phyloP scores from a whole-genome alignment of 345 rosid genomes.

The Brassica napus region Da-Ae NC_063436.1:8547001-8547500 shows the following conservation, averaged over 20 bases:
- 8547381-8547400: conserved; percentile 45
- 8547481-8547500: conserved; percentile 24
- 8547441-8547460: conserved; percentile 35
- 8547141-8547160: conserved; percentile 26
- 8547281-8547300: conserved; percentile 83
- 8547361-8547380: conserved; percentile 6
- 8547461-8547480: conserved; percentile 27
- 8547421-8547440: conserved; percentile 44
- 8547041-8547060: background rate
- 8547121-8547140: conserved; percentile 26
- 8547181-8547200: background rate
- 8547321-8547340: conserved; percentile 66
- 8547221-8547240: conserved; percentile 1
- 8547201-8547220: background rate
- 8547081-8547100: conserved; percentile 54
- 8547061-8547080: conserved; percentile 20
- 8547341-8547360: conserved; percentile 28
- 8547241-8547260: background rate
- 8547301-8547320: conserved; percentile 67
- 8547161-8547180: background rate
- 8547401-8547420: conserved; percentile 23
- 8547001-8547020: conserved; percentile 38
- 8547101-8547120: conserved; percentile 39
- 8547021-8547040: conserved; percentile 10
- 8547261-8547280: conserved; percentile 50